Evolutionary conservation across 2,329 filamentous ascomycete genomes (phyloP).

Genomic region (Fusarium floridanum): DNA sequence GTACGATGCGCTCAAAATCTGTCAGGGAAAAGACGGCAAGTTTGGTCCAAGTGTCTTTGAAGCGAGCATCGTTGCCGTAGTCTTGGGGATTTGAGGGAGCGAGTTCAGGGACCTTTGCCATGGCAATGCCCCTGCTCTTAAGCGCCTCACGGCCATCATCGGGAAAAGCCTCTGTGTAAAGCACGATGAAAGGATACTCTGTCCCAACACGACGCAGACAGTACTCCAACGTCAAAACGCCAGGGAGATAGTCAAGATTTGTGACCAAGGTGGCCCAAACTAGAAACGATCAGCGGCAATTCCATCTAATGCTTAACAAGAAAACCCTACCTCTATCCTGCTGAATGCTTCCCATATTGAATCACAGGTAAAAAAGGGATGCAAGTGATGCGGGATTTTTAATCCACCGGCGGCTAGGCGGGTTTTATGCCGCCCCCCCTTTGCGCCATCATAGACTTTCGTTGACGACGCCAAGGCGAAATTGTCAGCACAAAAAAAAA

Average conservation of each 20-base stretch:
- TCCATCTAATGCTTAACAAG: neutral
- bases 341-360: constrained; percentile 1
- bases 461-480: neutral
- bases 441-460: neutral
- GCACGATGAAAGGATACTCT: neutral
- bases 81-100: constrained; percentile 1
- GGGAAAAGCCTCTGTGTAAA: constrained; percentile 8
- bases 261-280: constrained; percentile 32
- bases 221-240: constrained; percentile 20
- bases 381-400: constrained; percentile 1
- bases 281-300: neutral
- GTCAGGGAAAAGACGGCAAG: constrained; percentile 13
- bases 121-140: neutral
- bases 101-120: neutral
- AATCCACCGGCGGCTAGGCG: neutral
- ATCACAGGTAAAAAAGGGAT: neutral
- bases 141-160: neutral
- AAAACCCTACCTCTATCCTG: neutral
- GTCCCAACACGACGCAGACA: constrained; percentile 18
- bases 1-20: constrained; percentile 8
- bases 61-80: neutral
- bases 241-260: constrained; percentile 16
- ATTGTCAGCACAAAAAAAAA: neutral
- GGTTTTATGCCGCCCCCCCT: neutral
- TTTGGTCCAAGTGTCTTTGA: constrained; percentile 10